phyloP scores from a whole-genome alignment of 768 basidiomycete species.

The Pleurotus sapidus region DNA sequence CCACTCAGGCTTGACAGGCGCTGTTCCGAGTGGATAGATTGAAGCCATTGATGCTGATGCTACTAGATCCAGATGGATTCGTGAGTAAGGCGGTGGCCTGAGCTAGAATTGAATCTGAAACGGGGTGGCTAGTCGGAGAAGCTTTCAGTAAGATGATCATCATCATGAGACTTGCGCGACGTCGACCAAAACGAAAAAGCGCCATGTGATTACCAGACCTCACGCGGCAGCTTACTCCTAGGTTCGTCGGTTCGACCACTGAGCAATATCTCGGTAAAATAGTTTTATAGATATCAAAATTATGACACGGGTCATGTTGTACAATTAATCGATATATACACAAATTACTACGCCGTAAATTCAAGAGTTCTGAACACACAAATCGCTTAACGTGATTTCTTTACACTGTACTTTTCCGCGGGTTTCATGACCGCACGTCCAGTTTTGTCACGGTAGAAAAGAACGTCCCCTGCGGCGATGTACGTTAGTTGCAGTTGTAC shows the following conservation, averaged over 20 bases:
- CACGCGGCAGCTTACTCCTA: no score
- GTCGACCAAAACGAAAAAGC: no score
- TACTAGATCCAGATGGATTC: not conserved
- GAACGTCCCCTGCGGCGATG: slow-evolving; percentile 16
- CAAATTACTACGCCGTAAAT: no score
- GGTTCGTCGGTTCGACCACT: no score
- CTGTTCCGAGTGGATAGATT: slow-evolving; percentile 39
- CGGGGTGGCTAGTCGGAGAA: no score
- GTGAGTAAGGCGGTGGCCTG: no score
- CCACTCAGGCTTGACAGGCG: slow-evolving; percentile 53
- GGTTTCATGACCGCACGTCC: slow-evolving; percentile 13
- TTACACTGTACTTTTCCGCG: not conserved
- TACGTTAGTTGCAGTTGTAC: not conserved
- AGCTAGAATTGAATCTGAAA: no score
- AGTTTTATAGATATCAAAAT: not conserved
- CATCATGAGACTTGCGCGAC: no score
- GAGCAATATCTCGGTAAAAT: no score
- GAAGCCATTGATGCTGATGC: slow-evolving; percentile 2
- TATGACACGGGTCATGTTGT: not conserved
- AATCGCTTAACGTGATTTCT: not conserved
- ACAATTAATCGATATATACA: not conserved
- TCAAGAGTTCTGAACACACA: not conserved
- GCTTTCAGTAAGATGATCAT: no score
- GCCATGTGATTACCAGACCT: no score
- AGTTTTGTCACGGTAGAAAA: slow-evolving; percentile 24